Base-by-base conservation (phyloP, 2,329 filamentous ascomycete species). In the Metarhizium brunneum region DNA sequence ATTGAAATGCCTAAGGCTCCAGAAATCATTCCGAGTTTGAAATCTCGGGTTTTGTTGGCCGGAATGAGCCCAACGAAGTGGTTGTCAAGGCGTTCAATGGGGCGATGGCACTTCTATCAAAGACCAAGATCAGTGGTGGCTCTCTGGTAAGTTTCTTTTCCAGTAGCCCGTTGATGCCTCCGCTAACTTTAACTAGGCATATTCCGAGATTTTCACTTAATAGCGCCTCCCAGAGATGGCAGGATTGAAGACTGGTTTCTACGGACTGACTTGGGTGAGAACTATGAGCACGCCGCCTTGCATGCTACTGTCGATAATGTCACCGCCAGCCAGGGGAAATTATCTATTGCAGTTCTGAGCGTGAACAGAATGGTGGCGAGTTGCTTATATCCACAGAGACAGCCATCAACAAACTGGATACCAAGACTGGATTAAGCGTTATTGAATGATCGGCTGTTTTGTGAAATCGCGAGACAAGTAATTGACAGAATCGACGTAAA, bases 11-110 rank as follows among this genome's bases (percentile, higher is more conserved):
- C 6, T 84, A 88, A 64, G 85, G 85, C 1, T 80, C 80, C n/a
- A 74, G 85, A 43, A 88, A 88, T 61, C 76, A 85, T 0, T 76
- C 81, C 11, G 85, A 89, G 63, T 88, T 87, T 61, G 85, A 88
- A 59, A 72, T 89, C 10, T 82, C 82, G 0, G 61, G 69, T 0
- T 66, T 74, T 42, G 67, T 85, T 5, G 67, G 64, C 16, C 59
- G 68, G 2, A 64, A 69, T 3, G 70, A 65, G 0, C 63, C 72
- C 40, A 86, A 85, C 59, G 74, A 74, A 47, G 63, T 88, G 3
- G 73, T 77, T 4, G 82, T 87, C 2, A 74, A 77, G 30, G 85
- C 87, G 0, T 87, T 62, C 82, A 87, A 64, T 86, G 80, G 73
- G 86, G 77, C 13, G 83, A 86, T 61, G 84, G 82, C 6, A 80